Conservation (phyloP, 2,329 filamentous ascomycete genomes). For the Ophiostoma sp. region DNA sequence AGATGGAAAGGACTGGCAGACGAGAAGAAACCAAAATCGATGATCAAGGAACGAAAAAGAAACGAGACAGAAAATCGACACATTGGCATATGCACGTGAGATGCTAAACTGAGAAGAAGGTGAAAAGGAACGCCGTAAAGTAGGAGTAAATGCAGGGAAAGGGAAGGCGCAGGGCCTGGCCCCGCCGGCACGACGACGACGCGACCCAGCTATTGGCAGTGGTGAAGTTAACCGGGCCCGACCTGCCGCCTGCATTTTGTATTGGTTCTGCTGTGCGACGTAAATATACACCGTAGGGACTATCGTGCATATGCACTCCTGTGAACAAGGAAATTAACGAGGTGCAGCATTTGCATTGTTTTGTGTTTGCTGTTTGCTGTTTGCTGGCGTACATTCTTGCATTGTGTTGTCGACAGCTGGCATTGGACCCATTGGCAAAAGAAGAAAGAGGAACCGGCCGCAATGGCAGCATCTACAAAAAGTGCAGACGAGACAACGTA, state of each 20-base stretch:
- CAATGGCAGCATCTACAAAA: background rate
- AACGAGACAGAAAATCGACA: background rate
- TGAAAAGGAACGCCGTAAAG: background rate
- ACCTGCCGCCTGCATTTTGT: constrained; percentile 8
- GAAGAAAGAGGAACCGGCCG: background rate
- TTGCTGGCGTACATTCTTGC: background rate
- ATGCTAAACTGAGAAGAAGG: background rate
- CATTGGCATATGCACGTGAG: constrained; percentile 2
- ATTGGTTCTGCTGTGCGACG: background rate
- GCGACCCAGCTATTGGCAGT: constrained; percentile 17
- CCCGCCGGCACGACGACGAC: constrained; percentile 21
- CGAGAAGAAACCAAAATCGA: background rate
- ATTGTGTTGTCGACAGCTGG: too few relatives aligned
- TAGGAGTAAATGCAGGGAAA: background rate
- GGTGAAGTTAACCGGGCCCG: background rate
- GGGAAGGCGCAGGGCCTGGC: constrained; percentile 16
- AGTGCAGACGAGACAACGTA: too few relatives aligned
- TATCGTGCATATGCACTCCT: constrained; percentile 14
- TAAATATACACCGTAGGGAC: constrained; percentile 1
- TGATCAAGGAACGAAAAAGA: background rate
- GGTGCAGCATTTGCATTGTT: background rate
- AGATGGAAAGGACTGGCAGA: background rate
- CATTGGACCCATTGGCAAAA: background rate
- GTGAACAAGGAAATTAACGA: constrained; percentile 6
- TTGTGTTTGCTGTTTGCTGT: background rate